Conservation (phyloP, 495 filamentous ascomycete species). For the Aspergillus nanangensis region DNA sequence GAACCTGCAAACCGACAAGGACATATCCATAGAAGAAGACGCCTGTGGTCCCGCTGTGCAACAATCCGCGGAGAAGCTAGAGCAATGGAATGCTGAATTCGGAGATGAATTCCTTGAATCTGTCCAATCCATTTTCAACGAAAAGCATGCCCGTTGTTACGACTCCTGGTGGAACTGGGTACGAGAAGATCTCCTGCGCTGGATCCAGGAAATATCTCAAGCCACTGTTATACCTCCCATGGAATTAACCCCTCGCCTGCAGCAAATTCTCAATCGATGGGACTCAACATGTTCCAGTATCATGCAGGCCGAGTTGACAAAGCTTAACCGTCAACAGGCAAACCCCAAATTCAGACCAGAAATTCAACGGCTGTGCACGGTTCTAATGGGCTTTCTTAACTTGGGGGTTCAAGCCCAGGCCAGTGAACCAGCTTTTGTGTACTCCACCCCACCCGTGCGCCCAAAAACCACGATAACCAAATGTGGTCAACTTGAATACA, state of each 20-base stretch:
- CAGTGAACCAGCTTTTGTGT: conserved; percentile 11
- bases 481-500: conserved; percentile 11
- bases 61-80: conserved; percentile 84
- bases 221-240: no score
- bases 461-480: conserved; percentile 12
- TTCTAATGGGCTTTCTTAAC: conserved; percentile 4
- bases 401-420: conserved; percentile 2
- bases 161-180: conserved; percentile 99
- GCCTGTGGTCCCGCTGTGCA: no score
- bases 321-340: background rate
- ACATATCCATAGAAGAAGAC: no score
- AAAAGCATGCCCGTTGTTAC: conserved; percentile 87
- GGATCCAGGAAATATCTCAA: conserved; percentile 75
- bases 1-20: conserved; percentile 88
- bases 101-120: conserved; percentile 91
- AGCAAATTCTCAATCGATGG: conserved; percentile 18
- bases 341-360: background rate
- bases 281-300: conserved; percentile 17
- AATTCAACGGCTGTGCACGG: no score
- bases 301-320: background rate
- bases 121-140: conserved; percentile 86
- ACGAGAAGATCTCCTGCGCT: conserved; percentile 88
- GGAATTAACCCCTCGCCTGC: conserved; percentile 5
- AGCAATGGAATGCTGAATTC: conserved; percentile 90
- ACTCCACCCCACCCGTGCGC: conserved; percentile 7